Base-by-base conservation (phyloP, 2,329 filamentous ascomycete species). In the Pyrenophora graminea region DNA sequence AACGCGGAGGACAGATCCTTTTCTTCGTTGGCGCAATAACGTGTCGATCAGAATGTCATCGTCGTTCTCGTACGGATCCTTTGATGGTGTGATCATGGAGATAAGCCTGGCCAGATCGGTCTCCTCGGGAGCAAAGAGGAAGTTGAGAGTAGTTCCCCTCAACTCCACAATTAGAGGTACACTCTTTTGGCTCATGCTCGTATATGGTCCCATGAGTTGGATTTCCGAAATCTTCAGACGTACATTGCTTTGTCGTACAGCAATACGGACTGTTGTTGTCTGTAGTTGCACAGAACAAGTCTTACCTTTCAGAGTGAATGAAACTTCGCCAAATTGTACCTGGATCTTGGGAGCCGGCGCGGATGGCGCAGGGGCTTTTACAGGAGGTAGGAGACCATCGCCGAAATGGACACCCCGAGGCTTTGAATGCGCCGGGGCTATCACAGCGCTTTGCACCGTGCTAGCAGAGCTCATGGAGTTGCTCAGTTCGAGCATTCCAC, bases 41-140 rank as follows among this genome's bases (percentile, higher is more conserved):
- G 91, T 97, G 62, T 97, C 93, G 18, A 99, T 84, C 80, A 99
- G 86, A 53, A 99, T 96, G 64, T 97, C 93, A 62, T 97, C 91
- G 53, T 95, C 89, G 39, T 86, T 85, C 54, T 93, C 87, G 63
- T 94, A 97, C 57, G 92, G 91, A 70, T 94, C 86, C 58, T 91
- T 94, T 0, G 92, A 96, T 0, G 94, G 95, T 6, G 89, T 96
- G 48, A 99, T 89, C 44, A 99, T 80, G 45, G 89, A 87, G 0
- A 99, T 77, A 1, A 99, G 80, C 30, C 87, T 84, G 64, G 92
- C 88, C 0, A 99, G 79, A 70, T 99, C 94, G 15, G 81, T 78
- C 60, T 96, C 87, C 55, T 87, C 87, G 0, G 94, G 93, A 0
- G 82, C 75, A 54, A 82, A 81, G 1, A 91, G 74, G 63, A 89